Conservation (phyloP, 2,329 filamentous ascomycete species). For the Nemania sp. region DNA sequence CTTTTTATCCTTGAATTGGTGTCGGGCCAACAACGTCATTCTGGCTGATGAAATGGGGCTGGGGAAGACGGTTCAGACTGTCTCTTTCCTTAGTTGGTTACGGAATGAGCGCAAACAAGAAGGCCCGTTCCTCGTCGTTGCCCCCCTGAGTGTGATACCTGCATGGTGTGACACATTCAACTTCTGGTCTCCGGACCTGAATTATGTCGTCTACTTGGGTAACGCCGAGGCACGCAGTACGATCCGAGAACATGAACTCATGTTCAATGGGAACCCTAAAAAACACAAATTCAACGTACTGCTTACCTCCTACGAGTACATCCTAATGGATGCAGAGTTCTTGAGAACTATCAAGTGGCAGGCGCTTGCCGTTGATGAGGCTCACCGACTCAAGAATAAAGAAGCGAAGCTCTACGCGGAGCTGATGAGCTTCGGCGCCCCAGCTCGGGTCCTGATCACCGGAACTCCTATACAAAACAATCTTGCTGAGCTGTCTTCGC, state of each 20-base stretch:
- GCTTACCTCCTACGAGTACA: constrained; percentile 96
- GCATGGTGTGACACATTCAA: constrained; percentile 99
- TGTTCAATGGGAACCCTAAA: constrained; percentile 81
- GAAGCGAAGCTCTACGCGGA: constrained; percentile 92
- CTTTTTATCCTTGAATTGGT: constrained; percentile 96
- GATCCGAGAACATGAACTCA: constrained; percentile 87
- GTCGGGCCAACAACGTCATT: constrained; percentile 90
- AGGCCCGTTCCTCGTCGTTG: constrained; percentile 95
- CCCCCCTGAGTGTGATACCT: constrained; percentile 93
- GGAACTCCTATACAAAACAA: constrained; percentile 98
- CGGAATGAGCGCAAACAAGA: constrained; percentile 87
- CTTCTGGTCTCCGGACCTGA: constrained; percentile 91
- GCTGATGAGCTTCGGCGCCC: constrained; percentile 82
- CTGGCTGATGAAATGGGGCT: constrained; percentile 98
- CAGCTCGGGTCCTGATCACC: constrained; percentile 89
- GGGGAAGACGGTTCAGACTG: constrained; percentile 96
- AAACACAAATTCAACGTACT: constrained; percentile 97
- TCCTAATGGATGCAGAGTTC: constrained; percentile 81
- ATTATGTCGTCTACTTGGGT: constrained; percentile 96
- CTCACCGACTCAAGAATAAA: constrained; percentile 93
- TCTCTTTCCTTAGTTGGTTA: constrained; percentile 96
- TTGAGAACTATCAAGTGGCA: constrained; percentile 95
- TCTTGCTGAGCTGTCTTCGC: constrained; percentile 83
- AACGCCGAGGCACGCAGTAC: constrained; percentile 83
- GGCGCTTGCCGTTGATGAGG: constrained; percentile 93